Base-by-base conservation (phyloP, 202 grass and related monocot genomes). In the Zoysia matrella region DNA sequence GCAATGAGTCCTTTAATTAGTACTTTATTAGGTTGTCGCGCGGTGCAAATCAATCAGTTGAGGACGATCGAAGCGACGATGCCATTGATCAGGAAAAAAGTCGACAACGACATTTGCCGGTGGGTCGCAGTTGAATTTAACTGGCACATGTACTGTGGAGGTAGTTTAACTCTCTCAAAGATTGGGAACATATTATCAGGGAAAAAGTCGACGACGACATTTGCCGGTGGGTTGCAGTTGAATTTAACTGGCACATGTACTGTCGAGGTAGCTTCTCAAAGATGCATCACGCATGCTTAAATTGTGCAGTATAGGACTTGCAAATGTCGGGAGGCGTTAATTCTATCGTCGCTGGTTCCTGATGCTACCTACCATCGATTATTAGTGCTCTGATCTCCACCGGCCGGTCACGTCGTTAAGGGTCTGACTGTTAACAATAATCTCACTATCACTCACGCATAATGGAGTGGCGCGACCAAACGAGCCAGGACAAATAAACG, bases 181-280 rank as follows among this genome's bases (percentile, higher is more conserved):
- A n/a, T n/a, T n/a, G n/a, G n/a, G n/a, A n/a, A n/a, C n/a, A n/a
- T n/a, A n/a, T n/a, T n/a, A n/a, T n/a, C n/a, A n/a, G n/a, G n/a
- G n/a, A n/a, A n/a, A n/a, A n/a, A n/a, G 41, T 69, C 54, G 18
- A 44, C 1, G n/a, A n/a, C 10, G 73, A 76, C 67, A 65, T 79
- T 41, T 66, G 51, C 46, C 36, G 14, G 62, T 86, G 52, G 45
- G 53, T 66, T 86, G 22, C 4, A 39, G 83, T 74, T 80, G 62
- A 72, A n/a, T n/a, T n/a, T n/a, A 69, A 86, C 60, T 69, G 22
- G 49, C 18, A 71, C 16, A 39, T 50, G 46, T n/a, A n/a, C n/a
- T 69, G 63, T 45, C 6, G 44, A n/a, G 15, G 15, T n/a, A n/a
- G n/a, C n/a, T n/a, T n/a, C n/a, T n/a, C n/a, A n/a, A n/a, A n/a